phyloP scores from a whole-genome alignment of 2,329 filamentous ascomycete genomes.

The Rugonectria rugulosa region DNA sequence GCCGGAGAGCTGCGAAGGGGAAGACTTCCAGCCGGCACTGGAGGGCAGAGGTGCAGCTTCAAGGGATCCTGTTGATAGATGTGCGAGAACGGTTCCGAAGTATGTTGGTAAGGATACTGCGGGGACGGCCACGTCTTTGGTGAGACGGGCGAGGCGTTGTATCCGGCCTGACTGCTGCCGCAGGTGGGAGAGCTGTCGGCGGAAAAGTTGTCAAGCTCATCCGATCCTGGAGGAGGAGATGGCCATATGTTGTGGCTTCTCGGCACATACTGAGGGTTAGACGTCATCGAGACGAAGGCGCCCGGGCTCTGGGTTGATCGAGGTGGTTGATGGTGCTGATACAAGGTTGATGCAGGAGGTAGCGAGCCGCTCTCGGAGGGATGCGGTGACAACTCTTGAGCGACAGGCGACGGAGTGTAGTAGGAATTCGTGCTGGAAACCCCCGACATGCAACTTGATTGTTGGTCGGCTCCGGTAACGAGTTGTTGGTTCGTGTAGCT shows the following conservation, averaged over 20 bases:
- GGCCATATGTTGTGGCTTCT: constrained; percentile 41
- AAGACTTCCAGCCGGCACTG: constrained; percentile 33
- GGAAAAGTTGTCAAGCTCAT: constrained; percentile 49
- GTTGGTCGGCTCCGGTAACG: constrained; percentile 36
- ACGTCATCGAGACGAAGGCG: constrained; percentile 33
- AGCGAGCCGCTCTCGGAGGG: constrained; percentile 34
- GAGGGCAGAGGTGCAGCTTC: constrained; percentile 36
- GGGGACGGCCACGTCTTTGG: constrained; percentile 47
- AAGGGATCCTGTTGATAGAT: constrained; percentile 32
- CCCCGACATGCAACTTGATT: constrained; percentile 39
- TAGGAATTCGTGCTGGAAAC: constrained; percentile 37
- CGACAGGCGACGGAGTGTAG: constrained; percentile 33
- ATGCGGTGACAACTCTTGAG: constrained; percentile 31
- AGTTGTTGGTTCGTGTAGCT: constrained; percentile 43
- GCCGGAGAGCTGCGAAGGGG: constrained; percentile 26
- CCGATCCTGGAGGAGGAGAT: constrained; percentile 47
- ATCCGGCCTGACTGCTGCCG: constrained; percentile 33
- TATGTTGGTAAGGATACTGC: constrained; percentile 29
- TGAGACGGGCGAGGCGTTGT: constrained; percentile 42
- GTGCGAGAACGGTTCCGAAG: constrained; percentile 28
- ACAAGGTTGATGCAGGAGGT: constrained; percentile 26
- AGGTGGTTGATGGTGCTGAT: constrained; percentile 29
- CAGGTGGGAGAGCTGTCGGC: constrained; percentile 44
- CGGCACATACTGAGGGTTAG: constrained; percentile 33
- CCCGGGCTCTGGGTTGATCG: constrained; percentile 27